Conservation (phyloP, 331 rosid genomes). For the Phaseolus coccineus region DNA sequence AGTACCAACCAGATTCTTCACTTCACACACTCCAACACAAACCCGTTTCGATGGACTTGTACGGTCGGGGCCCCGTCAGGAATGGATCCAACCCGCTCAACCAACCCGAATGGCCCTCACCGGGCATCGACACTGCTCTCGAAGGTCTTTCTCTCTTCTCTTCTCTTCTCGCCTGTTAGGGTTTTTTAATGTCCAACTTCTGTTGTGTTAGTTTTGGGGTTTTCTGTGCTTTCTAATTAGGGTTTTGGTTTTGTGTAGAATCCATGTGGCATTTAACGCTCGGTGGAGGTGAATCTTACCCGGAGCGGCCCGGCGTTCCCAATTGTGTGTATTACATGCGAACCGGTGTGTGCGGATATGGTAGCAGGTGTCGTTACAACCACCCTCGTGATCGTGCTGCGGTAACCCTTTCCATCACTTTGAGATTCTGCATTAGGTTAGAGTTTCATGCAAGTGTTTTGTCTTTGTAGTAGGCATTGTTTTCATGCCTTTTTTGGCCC, state of each 20-base stretch:
- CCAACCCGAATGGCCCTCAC: slow-evolving; percentile 75
- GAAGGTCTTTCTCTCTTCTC: slow-evolving; percentile 51
- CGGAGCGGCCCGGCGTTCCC: slow-evolving; percentile 80
- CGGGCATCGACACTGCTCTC: slow-evolving; percentile 59
- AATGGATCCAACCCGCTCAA: slow-evolving; percentile 67
- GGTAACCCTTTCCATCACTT: slow-evolving; percentile 55
- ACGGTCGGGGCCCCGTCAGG: slow-evolving; percentile 70
- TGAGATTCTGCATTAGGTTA: slow-evolving; percentile 36
- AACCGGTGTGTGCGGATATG: slow-evolving; percentile 88
- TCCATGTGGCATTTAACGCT: slow-evolving; percentile 85
- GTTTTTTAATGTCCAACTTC: slow-evolving; percentile 53
- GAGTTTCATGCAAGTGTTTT: slow-evolving; percentile 24
- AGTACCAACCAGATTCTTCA: slow-evolving; percentile 32
- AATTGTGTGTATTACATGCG: slow-evolving; percentile 90
- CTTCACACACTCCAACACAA: background rate
- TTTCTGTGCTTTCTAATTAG: background rate
- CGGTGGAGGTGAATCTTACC: slow-evolving; percentile 67
- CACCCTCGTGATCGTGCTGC: slow-evolving; percentile 92
- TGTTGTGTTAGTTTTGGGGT: slow-evolving; percentile 39
- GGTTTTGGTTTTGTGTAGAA: slow-evolving; percentile 55
- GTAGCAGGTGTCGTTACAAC: slow-evolving; percentile 81
- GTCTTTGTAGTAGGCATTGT: background rate
- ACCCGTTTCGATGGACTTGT: slow-evolving; percentile 62
- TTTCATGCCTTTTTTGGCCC: background rate
- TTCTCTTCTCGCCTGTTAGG: slow-evolving; percentile 40